A percentile compares a stretch with the other conserved stretches of the same genome.
Conservation (phyloP, 768 basidiomycete species). For the Lenzites betulinus region DNA sequence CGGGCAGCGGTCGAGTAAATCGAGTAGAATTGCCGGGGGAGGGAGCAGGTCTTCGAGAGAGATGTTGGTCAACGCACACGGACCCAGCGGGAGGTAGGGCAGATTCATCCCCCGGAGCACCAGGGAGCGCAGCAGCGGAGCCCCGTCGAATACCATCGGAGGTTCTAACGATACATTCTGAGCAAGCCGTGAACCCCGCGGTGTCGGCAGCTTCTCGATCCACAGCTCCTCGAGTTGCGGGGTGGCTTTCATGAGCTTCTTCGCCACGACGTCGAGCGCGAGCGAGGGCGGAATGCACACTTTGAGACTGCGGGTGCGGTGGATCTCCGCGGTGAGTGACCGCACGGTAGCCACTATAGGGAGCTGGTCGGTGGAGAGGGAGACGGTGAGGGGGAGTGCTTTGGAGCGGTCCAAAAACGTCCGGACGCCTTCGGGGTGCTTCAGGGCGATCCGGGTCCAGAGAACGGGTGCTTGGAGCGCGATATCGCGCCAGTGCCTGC, state of each 20-base stretch:
- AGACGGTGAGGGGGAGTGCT: neutral
- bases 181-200: neutral
- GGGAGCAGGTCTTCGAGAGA: neutral
- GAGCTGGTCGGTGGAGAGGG: neutral
- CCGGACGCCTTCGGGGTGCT: neutral
- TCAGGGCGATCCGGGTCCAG: neutral
- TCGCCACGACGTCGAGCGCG: neutral
- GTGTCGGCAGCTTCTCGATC: neutral
- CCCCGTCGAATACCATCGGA: neutral
- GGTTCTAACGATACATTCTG: neutral
- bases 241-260: neutral
- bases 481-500: slow-evolving; percentile 5
- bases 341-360: neutral
- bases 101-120: neutral
- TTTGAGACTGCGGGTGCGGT: neutral
- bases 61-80: neutral
- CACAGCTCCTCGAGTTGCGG: neutral
- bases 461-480: neutral
- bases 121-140: neutral
- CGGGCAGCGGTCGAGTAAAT: neutral
- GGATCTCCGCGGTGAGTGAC: neutral
- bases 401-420: slow-evolving; percentile 3
- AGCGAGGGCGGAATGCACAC: neutral
- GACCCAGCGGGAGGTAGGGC: neutral
- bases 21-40: neutral